Conservation (phyloP, 257 asterid genomes). For the Vinca minor region DNA sequence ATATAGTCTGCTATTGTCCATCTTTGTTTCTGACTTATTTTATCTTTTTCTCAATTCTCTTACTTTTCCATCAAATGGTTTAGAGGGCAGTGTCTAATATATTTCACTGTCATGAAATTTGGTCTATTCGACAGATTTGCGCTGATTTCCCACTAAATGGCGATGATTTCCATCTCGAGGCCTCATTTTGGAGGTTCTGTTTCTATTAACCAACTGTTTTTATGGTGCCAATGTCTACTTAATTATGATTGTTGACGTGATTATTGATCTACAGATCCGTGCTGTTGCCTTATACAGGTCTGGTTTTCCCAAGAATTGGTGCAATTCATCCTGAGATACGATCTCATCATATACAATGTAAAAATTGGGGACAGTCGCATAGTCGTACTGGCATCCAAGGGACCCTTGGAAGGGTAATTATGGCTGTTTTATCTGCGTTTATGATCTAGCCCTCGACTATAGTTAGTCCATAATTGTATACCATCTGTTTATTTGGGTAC, state of each 20-base stretch:
- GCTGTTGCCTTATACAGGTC: conserved; percentile 21
- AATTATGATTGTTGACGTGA: neutral
- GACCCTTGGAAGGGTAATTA: conserved; percentile 29
- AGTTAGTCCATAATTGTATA: neutral
- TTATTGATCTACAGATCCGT: neutral
- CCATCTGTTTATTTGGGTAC: neutral
- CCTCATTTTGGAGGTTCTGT: conserved; percentile 7
- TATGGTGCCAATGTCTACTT: neutral
- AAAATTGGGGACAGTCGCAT: conserved; percentile 19
- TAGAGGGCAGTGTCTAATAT: neutral
- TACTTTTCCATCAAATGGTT: neutral
- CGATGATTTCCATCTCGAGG: conserved; percentile 7
- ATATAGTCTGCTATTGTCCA: too few relatives aligned
- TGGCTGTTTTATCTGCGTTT: neutral
- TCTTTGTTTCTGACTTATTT: too few relatives aligned
- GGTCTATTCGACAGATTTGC: too few relatives aligned
- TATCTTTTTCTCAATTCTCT: too few relatives aligned
- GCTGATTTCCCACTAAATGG: conserved; percentile 9
- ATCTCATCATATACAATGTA: conserved; percentile 12
- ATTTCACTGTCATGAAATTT: neutral
- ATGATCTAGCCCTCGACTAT: neutral
- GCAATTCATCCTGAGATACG: conserved; percentile 21
- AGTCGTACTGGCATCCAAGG: conserved; percentile 10
- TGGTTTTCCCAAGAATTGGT: conserved; percentile 20
- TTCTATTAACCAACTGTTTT: neutral